phyloP scores from a whole-genome alignment of 1,284 basidiomycete species.

The Moesziomyces sp. region DNA sequence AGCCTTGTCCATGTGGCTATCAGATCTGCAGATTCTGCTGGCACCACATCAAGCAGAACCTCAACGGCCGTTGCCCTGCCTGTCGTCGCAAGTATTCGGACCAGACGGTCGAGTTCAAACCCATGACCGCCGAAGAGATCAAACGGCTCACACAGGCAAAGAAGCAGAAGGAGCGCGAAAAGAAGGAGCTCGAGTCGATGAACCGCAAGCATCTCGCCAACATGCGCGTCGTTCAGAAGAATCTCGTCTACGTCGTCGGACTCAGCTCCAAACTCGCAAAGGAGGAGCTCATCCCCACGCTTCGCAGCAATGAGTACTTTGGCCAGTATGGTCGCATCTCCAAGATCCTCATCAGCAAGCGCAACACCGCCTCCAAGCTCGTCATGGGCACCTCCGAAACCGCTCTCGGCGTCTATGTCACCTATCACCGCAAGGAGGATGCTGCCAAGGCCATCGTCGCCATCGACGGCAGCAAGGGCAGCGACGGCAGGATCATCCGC shows the following conservation, averaged over 20 bases:
- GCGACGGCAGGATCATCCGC: slow-evolving; percentile 72
- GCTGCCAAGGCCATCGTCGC: slow-evolving; percentile 91
- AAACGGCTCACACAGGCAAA: slow-evolving; percentile 95
- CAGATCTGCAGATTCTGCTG: slow-evolving; percentile 99
- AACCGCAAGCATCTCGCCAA: slow-evolving; percentile 90
- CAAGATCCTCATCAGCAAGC: slow-evolving; percentile 92
- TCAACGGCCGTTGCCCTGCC: slow-evolving; percentile 96
- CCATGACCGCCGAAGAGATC: slow-evolving; percentile 93
- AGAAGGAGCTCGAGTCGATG: slow-evolving; percentile 90
- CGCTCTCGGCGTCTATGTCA: slow-evolving; percentile 93
- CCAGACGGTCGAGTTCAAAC: slow-evolving; percentile 92
- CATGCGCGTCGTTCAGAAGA: slow-evolving; percentile 94
- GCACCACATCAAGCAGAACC: slow-evolving; percentile 96
- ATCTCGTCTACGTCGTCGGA: slow-evolving; percentile 94
- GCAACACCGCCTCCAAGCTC: slow-evolving; percentile 76
- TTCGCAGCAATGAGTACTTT: slow-evolving; percentile 96
- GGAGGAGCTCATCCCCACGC: slow-evolving; percentile 94
- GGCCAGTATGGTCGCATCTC: slow-evolving; percentile 98
- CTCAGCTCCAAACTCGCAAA: slow-evolving; percentile 90
- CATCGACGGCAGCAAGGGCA: slow-evolving; percentile 82
- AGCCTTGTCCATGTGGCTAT: slow-evolving; percentile 98
- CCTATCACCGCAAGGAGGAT: slow-evolving; percentile 93
- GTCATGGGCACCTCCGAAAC: slow-evolving; percentile 73
- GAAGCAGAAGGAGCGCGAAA: slow-evolving; percentile 92
- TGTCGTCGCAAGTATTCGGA: slow-evolving; percentile 94